Evolutionary conservation across 2,329 filamentous ascomycete species (phyloP).

Genomic region (Xylariaceae sp.): DNA sequence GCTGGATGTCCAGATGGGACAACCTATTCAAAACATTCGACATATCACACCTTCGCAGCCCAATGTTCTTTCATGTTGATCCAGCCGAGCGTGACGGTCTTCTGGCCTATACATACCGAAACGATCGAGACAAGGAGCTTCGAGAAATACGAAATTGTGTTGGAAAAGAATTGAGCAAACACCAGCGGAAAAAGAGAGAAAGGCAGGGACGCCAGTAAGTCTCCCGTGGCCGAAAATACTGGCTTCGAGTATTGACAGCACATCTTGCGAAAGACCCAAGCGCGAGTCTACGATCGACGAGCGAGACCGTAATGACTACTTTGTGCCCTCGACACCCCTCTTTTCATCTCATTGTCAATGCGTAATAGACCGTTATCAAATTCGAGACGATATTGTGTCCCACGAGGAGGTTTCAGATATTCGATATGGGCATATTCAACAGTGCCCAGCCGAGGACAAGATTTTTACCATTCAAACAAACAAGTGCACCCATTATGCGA

Average conservation of each 20-base stretch:
- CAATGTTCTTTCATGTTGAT: slow-evolving; percentile 81
- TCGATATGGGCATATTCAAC: slow-evolving; percentile 48
- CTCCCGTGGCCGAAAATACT: background rate
- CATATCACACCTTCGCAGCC: slow-evolving; percentile 69
- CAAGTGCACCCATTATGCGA: slow-evolving; percentile 50
- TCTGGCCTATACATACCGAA: slow-evolving; percentile 62
- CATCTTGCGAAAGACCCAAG: slow-evolving; percentile 35
- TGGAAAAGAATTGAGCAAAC: slow-evolving; percentile 76
- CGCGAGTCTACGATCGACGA: slow-evolving; percentile 54
- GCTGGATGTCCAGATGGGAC: slow-evolving; percentile 71
- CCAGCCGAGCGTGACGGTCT: slow-evolving; percentile 71
- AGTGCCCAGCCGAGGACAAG: slow-evolving; percentile 43
- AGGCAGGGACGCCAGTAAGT: slow-evolving; percentile 39
- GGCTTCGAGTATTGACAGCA: too few species aligned
- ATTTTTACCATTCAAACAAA: slow-evolving; percentile 63
- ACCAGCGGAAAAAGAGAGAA: slow-evolving; percentile 62
- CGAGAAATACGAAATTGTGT: slow-evolving; percentile 70
- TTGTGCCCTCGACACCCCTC: slow-evolving; percentile 56
- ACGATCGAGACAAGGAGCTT: slow-evolving; percentile 58
- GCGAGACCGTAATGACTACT: slow-evolving; percentile 66
- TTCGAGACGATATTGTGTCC: slow-evolving; percentile 52
- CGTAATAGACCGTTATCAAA: slow-evolving; percentile 53
- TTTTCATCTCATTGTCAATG: slow-evolving; percentile 60
- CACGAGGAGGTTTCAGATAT: slow-evolving; percentile 59
- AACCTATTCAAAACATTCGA: slow-evolving; percentile 62